Percentiles rank a stretch among this genome's conserved stretches.
These are phyloP conservation scores for Leccinum fallax DNA, from an alignment of 1,284 basidiomycete species.

Conservation along the genomic window DNA sequence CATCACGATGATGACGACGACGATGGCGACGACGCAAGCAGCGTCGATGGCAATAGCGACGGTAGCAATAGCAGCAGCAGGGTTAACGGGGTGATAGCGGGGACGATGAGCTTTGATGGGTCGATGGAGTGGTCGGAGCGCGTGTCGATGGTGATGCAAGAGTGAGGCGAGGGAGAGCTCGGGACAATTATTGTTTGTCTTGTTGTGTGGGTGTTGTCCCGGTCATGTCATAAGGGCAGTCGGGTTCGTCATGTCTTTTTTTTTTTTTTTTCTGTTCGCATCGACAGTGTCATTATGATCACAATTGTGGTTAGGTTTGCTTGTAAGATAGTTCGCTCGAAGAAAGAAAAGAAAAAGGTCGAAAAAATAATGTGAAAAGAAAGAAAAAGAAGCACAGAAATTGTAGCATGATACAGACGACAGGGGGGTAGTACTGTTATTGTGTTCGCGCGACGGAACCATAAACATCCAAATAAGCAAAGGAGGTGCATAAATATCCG, in stretches of 20 bases:
- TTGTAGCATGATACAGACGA: conserved; percentile 27
- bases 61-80: neutral
- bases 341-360: neutral
- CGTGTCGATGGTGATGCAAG: conserved; percentile 22
- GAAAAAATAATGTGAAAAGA: neutral
- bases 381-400: conserved; percentile 3
- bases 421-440: conserved; percentile 22
- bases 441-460: neutral
- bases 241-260: neutral
- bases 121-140: conserved; percentile 20
- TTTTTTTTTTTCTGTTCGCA: neutral
- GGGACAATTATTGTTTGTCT: neutral
- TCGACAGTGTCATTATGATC: conserved; percentile 26
- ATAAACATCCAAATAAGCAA: conserved; percentile 37
- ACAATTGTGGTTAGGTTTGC: conserved; percentile 26
- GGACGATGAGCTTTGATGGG: neutral
- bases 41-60: neutral
- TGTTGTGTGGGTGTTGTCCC: neutral
- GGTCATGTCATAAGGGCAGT: neutral
- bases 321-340: conserved; percentile 31
- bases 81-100: neutral
- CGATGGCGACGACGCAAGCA: neutral
- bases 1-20: neutral
- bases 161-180: conserved; percentile 10
- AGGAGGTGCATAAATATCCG: conserved; percentile 30